phyloP scores from a whole-genome alignment of 1,139 yeast genomes.

The Candida glucosophila region DNA sequence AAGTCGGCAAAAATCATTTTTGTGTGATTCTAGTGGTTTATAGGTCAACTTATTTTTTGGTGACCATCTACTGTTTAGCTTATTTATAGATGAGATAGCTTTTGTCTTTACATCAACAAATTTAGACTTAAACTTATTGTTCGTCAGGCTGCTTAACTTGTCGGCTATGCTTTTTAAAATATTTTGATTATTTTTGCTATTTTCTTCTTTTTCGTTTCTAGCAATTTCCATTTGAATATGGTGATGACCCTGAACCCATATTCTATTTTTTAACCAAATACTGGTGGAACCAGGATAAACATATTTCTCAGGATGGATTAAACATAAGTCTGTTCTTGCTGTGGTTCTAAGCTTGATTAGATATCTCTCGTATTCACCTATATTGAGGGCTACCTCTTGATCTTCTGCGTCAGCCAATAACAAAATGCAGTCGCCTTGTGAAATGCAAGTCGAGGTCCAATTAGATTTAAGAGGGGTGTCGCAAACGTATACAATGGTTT shows the following conservation, averaged over 20 bases:
- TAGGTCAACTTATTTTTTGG: conserved; percentile 14
- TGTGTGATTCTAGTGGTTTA: conserved; percentile 51
- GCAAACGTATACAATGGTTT: conserved; percentile 80
- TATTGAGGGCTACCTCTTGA: conserved; percentile 52
- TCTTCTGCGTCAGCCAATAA: conserved; percentile 62
- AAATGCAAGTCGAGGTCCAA: conserved; percentile 90
- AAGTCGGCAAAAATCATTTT: conserved; percentile 79
- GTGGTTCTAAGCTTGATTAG: conserved; percentile 71
- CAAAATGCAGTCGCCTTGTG: conserved; percentile 88
- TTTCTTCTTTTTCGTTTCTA: conserved; percentile 9
- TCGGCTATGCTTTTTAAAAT: conserved; percentile 32
- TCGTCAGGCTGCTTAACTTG: conserved; percentile 24
- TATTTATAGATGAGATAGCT: conserved; percentile 17
- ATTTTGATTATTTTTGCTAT: conserved; percentile 11
- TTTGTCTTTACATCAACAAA: conserved; percentile 25
- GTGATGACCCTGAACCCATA: conserved; percentile 92
- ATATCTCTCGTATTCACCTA: conserved; percentile 81
- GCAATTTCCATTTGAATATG: conserved; percentile 61
- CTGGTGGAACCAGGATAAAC: conserved; percentile 83
- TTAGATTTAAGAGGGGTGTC: conserved; percentile 76
- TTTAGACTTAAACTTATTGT: conserved; percentile 24
- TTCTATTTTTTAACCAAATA: conserved; percentile 73
- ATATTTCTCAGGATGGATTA: conserved; percentile 73
- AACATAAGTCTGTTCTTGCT: conserved; percentile 79
- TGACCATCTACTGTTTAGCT: conserved; percentile 11